These are phyloP conservation scores for Botrytis fragariae DNA, from an alignment of 2,329 filamentous ascomycete species.

Conservation along the genomic window DNA sequence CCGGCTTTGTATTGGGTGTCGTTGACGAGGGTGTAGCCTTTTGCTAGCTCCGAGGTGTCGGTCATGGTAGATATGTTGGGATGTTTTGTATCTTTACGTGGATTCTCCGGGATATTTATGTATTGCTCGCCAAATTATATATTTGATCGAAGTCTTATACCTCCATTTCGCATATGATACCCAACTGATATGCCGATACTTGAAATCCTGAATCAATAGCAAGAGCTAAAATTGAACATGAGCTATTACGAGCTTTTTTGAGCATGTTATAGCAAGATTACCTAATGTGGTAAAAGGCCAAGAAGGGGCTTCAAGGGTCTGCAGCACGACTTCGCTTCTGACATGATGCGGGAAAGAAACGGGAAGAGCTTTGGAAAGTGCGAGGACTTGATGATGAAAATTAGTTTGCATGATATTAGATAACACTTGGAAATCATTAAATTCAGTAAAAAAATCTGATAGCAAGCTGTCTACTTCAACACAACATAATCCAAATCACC, in stretches of 20 bases:
- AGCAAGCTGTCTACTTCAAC: neutral
- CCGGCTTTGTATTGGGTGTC: conserved; percentile 21
- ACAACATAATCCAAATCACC: neutral
- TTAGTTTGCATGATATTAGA: neutral
- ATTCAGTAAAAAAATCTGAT: neutral
- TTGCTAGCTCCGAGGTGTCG: conserved; percentile 25
- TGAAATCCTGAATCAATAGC: no score
- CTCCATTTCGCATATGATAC: neutral
- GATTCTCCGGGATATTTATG: neutral
- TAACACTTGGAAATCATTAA: neutral
- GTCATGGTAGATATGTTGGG: neutral
- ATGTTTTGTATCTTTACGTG: neutral
- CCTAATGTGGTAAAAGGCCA: neutral
- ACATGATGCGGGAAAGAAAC: neutral
- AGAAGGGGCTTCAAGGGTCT: neutral
- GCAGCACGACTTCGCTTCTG: neutral
- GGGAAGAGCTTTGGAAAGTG: neutral
- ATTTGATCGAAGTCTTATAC: no score
- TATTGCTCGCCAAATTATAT: neutral
- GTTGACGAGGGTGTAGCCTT: conserved; percentile 22
- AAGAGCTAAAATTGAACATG: neutral
- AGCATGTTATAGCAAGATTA: neutral
- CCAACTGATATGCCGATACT: no score
- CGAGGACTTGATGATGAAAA: neutral
- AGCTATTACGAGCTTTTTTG: neutral